Evolutionary conservation across 1,284 basidiomycete species (phyloP), one percentile per base, ranked within the genome.

Genomic region (Ustilago hordei): DNA sequence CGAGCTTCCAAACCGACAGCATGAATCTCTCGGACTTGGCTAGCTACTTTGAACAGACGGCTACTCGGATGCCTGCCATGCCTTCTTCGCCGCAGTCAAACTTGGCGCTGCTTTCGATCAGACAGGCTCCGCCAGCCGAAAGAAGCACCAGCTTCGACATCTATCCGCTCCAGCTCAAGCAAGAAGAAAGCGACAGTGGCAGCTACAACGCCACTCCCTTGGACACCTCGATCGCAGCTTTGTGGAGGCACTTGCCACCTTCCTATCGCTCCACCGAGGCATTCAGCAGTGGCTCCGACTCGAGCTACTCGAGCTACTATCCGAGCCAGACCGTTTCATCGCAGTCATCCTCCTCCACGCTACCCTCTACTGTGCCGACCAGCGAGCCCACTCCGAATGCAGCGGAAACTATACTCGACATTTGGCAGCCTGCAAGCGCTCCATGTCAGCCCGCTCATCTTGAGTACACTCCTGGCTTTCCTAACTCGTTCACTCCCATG

Each of bases 11-110:
- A 45, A 45, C 39, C 23, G 5, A 17, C 43, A 34, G 15, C 23
- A 52, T 52, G 48, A 52, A 52, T 52, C 28, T 34, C 48, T 52
- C 48, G 4, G 48, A 52, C 9, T 13, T 34, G 8, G 12, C 48
- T 28, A 50, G 47, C 48, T 45, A 8, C n/a, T 19, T 45, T 6
- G 43, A 45, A 15, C n/a, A 45, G 43, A 45, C 43, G 7, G 17
- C 43, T 45, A 45, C 43, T 45, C 43, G n/a, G 3, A 45, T 45
- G 43, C 43, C 17, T 19, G n/a, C 17, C 6, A 17, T 17, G n/a
- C 17, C 43, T 19, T 9, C 43, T 45, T 45, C 43, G 19, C 43
- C n/a, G 0, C 43, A 45, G 7, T 28, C 48, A n/a, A 28, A 50
- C n/a, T 15, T 50, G 9, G 48, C 15, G 11, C 23, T 32, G 13